Conservation (phyloP, 2,329 filamentous ascomycete genomes). For the Fusarium phyllophilum region DNA sequence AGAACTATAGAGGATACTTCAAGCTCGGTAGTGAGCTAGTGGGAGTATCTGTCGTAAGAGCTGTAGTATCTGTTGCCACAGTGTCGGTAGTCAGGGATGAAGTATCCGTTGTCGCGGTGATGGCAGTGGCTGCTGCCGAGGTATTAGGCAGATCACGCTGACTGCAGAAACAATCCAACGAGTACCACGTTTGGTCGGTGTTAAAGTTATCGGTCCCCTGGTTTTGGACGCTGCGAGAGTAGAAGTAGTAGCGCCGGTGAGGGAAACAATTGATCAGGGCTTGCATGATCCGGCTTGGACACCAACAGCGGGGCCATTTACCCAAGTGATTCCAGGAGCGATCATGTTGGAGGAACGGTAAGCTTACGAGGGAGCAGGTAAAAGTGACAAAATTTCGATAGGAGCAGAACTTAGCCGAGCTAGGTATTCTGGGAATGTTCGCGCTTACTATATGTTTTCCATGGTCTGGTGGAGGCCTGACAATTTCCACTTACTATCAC, state of each 20-base stretch:
- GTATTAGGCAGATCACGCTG: fast-evolving
- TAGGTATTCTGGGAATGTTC: fast-evolving
- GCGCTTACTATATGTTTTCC: no score
- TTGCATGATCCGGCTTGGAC: background rate
- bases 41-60: background rate
- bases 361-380: background rate
- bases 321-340: fast-evolving
- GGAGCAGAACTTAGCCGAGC: background rate
- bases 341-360: background rate
- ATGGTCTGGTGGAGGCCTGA: background rate
- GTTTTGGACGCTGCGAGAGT: no score
- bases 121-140: background rate
- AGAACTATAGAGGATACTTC: fast-evolving
- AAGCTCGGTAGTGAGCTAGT: background rate
- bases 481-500: no score
- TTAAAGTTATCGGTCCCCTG: background rate
- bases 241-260: no score
- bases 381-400: background rate
- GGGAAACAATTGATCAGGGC: fast-evolving
- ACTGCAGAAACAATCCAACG: background rate
- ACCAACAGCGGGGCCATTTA: background rate
- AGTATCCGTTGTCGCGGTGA: background rate
- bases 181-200: background rate
- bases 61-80: background rate
- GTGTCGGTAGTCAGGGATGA: background rate